Conservation (phyloP, 2,329 filamentous ascomycete species). For the Pseudogymnoascus sp. region DNA sequence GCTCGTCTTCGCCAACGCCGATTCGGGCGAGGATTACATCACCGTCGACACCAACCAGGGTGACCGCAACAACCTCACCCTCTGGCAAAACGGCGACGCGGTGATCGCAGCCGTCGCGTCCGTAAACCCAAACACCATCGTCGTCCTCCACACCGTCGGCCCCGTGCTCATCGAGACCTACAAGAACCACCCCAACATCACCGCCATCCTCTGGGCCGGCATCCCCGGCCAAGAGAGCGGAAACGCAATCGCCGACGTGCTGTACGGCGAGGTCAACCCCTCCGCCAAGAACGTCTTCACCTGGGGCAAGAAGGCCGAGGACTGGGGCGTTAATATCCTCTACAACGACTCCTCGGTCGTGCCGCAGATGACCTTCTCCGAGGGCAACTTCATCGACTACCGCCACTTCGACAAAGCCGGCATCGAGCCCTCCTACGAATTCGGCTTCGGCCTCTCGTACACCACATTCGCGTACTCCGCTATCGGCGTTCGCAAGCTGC, state of each 20-base stretch:
- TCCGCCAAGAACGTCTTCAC: slow-evolving; percentile 74
- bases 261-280: slow-evolving; percentile 75
- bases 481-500: slow-evolving; percentile 37
- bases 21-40: slow-evolving; percentile 83
- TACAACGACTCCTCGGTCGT: slow-evolving; percentile 41
- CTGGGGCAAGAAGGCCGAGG: slow-evolving; percentile 48
- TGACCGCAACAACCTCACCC: slow-evolving; percentile 84
- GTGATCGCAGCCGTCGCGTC: slow-evolving; percentile 75
- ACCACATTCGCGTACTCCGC: slow-evolving; percentile 71
- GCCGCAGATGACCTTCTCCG: slow-evolving; percentile 66
- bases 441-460: slow-evolving; percentile 74
- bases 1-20: slow-evolving; percentile 84
- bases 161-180: slow-evolving; percentile 70
- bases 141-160: slow-evolving; percentile 80
- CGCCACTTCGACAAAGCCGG: slow-evolving; percentile 56
- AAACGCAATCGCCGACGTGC: slow-evolving; percentile 70
- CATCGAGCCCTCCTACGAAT: slow-evolving; percentile 64
- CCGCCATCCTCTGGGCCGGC: slow-evolving; percentile 76
- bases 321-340: slow-evolving; percentile 36
- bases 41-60: slow-evolving; percentile 74
- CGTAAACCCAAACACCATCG: slow-evolving; percentile 79
- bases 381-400: slow-evolving; percentile 79
- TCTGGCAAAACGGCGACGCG: slow-evolving; percentile 76
- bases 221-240: slow-evolving; percentile 79
- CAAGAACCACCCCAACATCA: slow-evolving; percentile 69